phyloP scores from a whole-genome alignment of 2,329 filamentous ascomycete species.

The Scopulariopsis brevicaulis region DNA sequence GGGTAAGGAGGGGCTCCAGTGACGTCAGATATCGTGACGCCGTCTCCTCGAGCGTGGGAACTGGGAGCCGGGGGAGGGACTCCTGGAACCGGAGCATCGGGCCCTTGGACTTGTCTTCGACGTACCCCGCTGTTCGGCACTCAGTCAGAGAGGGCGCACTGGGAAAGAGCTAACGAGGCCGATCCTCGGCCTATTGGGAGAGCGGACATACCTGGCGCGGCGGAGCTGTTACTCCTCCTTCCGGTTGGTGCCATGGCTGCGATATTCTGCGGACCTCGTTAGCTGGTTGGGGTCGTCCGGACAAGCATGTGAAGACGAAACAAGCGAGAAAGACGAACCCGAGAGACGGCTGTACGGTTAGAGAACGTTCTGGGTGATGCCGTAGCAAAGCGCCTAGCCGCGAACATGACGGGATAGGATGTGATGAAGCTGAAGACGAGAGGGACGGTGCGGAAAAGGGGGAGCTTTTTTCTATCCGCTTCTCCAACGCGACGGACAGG shows the following conservation, averaged over 20 bases:
- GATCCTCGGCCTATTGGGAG: background rate
- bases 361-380: background rate
- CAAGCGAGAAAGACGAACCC: background rate
- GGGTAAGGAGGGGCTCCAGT: slow-evolving; percentile 61
- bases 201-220: slow-evolving; percentile 32
- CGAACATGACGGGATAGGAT: slow-evolving; percentile 6
- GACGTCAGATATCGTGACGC: slow-evolving; percentile 70
- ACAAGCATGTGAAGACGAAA: background rate
- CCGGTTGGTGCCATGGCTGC: slow-evolving; percentile 39
- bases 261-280: slow-evolving; percentile 14
- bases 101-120: slow-evolving; percentile 68
- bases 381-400: slow-evolving; percentile 4
- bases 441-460: background rate
- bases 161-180: background rate
- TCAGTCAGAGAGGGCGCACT: background rate
- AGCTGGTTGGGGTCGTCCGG: background rate
- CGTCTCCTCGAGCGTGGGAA: slow-evolving; percentile 75
- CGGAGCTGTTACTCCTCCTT: slow-evolving; percentile 45
- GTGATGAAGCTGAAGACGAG: slow-evolving; percentile 1
- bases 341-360: background rate
- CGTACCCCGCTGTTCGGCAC: slow-evolving; percentile 46
- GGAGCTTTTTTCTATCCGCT: background rate
- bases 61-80: slow-evolving; percentile 68
- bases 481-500: background rate
- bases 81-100: slow-evolving; percentile 78